phyloP scores from a whole-genome alignment of 169 alveolate genomes.

The Plasmodium inui region DNA sequence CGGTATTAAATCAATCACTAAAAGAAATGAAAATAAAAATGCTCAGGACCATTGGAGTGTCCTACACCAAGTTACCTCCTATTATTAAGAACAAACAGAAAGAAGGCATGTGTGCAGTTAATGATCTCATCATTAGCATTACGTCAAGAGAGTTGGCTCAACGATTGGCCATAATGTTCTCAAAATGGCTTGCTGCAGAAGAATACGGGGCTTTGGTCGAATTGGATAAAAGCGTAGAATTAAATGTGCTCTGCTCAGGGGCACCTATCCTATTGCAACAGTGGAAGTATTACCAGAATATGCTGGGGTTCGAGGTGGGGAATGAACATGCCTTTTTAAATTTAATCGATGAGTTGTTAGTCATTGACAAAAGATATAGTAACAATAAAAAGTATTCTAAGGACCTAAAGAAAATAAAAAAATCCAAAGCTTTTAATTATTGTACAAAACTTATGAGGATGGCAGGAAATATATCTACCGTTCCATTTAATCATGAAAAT shows the following conservation, averaged over 20 bases:
- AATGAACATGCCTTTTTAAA: slow-evolving; percentile 60
- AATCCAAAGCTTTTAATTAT: slow-evolving; percentile 51
- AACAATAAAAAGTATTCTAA: slow-evolving; percentile 5
- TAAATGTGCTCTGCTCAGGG: slow-evolving; percentile 64
- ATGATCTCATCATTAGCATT: slow-evolving; percentile 31
- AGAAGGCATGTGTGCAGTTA: slow-evolving; percentile 11
- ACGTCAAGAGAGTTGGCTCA: slow-evolving; percentile 60
- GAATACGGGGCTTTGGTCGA: slow-evolving; percentile 54
- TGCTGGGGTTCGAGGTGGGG: slow-evolving; percentile 37
- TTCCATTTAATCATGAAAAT: slow-evolving; percentile 74
- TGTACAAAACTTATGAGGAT: slow-evolving; percentile 69
- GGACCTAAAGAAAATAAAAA: slow-evolving; percentile 32
- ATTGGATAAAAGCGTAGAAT: slow-evolving; percentile 15
- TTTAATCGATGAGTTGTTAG: slow-evolving; percentile 57
- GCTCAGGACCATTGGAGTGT: slow-evolving; percentile 42
- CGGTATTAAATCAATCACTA: slow-evolving; percentile 25
- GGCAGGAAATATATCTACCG: slow-evolving; percentile 41
- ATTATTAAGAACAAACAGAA: slow-evolving; percentile 14
- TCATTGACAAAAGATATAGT: slow-evolving; percentile 35
- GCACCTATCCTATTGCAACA: slow-evolving; percentile 60
- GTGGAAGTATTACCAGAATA: slow-evolving; percentile 52
- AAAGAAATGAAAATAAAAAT: slow-evolving; percentile 37
- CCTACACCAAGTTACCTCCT: slow-evolving; percentile 53
- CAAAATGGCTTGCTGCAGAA: slow-evolving; percentile 35
- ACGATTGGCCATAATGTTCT: slow-evolving; percentile 56